Conservation (phyloP, 495 filamentous ascomycete species). For the Apiosordaria backusii region DNA sequence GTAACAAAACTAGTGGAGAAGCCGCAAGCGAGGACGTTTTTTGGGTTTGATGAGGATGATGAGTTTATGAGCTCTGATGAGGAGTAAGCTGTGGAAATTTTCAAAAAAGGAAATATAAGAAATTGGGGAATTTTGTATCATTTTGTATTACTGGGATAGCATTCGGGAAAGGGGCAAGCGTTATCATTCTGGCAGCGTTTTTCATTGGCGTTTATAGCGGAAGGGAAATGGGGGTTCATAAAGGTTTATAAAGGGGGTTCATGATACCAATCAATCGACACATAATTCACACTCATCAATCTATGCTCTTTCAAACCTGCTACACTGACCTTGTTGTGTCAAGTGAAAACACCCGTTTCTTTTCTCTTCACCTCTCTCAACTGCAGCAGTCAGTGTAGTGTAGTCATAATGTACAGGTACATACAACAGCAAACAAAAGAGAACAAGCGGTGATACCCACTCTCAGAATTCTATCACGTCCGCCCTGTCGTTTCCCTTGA, state of each 20-base stretch:
- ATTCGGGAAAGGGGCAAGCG: neutral
- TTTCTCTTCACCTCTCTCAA: too few species aligned
- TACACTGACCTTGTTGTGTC: too few species aligned
- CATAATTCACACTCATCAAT: too few species aligned
- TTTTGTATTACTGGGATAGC: neutral
- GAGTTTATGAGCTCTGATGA: conserved; percentile 82
- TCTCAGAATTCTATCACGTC: too few species aligned
- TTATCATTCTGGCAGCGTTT: neutral
- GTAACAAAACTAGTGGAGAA: conserved; percentile 21
- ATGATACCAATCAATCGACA: neutral
- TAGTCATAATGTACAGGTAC: too few species aligned
- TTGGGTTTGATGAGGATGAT: conserved; percentile 88
- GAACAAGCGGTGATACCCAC: too few species aligned
- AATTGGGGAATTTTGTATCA: neutral
- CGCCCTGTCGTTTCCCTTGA: too few species aligned
- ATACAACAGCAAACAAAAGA: too few species aligned
- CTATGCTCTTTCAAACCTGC: too few species aligned
- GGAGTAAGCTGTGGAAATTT: conserved; percentile 57
- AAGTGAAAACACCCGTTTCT: too few species aligned
- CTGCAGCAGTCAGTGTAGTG: too few species aligned
- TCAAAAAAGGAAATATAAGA: conserved; percentile 25
- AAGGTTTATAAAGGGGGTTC: neutral
- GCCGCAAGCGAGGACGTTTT: conserved; percentile 50
- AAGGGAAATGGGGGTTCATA: neutral
- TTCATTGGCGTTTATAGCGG: neutral